phyloP scores from a whole-genome alignment of 2,329 filamentous ascomycete species.

The Pochonia chlamydosporia region DNA sequence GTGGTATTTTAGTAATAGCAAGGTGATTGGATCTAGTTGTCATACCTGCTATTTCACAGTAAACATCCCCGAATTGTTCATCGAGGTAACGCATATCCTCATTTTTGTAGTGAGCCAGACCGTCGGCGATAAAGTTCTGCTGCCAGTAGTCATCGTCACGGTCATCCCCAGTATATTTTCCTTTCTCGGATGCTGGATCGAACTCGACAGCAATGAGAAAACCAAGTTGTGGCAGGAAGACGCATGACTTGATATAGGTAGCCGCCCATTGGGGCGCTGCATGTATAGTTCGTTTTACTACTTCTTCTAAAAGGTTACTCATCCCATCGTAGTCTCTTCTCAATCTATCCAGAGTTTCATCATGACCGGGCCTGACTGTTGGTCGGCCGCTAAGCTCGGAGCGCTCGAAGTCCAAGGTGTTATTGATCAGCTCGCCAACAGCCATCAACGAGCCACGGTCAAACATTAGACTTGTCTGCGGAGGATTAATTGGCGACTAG shows the following conservation, averaged over 20 bases:
- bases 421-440: conserved; percentile 65
- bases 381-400: conserved; percentile 67
- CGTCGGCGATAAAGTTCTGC: conserved; percentile 66
- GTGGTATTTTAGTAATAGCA: conserved; percentile 15
- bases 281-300: conserved; percentile 57
- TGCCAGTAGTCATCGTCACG: conserved; percentile 62
- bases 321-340: conserved; percentile 76
- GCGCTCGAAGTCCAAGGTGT: conserved; percentile 73
- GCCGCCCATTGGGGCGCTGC: conserved; percentile 55
- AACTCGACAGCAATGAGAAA: conserved; percentile 74
- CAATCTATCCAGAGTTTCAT: conserved; percentile 68
- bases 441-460: conserved; percentile 53
- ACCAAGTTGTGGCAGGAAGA: conserved; percentile 87
- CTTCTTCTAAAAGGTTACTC: conserved; percentile 63
- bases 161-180: conserved; percentile 58
- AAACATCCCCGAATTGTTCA: conserved; percentile 74
- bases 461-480: conserved; percentile 42
- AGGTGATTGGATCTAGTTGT: neutral
- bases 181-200: conserved; percentile 42
- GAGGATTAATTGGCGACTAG: neutral
- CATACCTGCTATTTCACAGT: conserved; percentile 74
- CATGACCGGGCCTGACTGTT: conserved; percentile 66
- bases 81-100: conserved; percentile 75
- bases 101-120: conserved; percentile 81
- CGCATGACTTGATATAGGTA: conserved; percentile 61